Base-by-base conservation (phyloP, 1,284 basidiomycete species). In the Puccinia sorghi region DNA sequence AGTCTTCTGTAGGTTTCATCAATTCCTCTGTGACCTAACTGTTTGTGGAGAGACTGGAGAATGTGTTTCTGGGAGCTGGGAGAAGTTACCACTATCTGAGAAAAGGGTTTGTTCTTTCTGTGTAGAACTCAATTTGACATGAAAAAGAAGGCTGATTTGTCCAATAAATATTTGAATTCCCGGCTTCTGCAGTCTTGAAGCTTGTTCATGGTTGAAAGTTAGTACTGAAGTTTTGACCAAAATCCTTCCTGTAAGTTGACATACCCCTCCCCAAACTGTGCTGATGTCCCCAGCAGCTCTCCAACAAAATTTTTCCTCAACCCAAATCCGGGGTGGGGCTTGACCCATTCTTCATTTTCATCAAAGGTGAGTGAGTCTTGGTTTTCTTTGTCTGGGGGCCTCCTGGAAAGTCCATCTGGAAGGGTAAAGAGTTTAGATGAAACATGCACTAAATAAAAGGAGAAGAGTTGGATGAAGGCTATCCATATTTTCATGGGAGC, bases 401-500 rank as follows among this genome's bases (percentile, higher is more conserved):
- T n/a, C 22, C 72, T 7, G 5, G 41, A 64, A 13, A 64, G 54
- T 15, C 25, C 59, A 50, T 74, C 57, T 32, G 72, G 72, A 12
- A 74, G 5, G 8, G 72, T 74, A 17, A 63, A 74, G 43, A 25
- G 27, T 48, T 74, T 63, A 25, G 41, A 59, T 25, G 22, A 20
- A 5, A 41, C 25, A 52, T 74, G 72, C 1, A 74, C 59, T 8
- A 74, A 11, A 2, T 41, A 0, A n/a, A 61, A 74, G 20, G 59
- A 74, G 46, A 74, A 74, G 2, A 52, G 43, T 11, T 74, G 72
- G 2, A 74, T 20, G 43, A 43, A 74, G 5, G 37, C n/a, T 12
- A 74, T 37, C 56, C 72, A 74, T 22, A 43, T 1, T 1, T 37
- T 74, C 72, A 74, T 74, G 0, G 72, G 72, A 3, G 72, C 5